Base-by-base conservation (phyloP, 2,329 filamentous ascomycete species). In the Aspergillus fumigatus region DNA sequence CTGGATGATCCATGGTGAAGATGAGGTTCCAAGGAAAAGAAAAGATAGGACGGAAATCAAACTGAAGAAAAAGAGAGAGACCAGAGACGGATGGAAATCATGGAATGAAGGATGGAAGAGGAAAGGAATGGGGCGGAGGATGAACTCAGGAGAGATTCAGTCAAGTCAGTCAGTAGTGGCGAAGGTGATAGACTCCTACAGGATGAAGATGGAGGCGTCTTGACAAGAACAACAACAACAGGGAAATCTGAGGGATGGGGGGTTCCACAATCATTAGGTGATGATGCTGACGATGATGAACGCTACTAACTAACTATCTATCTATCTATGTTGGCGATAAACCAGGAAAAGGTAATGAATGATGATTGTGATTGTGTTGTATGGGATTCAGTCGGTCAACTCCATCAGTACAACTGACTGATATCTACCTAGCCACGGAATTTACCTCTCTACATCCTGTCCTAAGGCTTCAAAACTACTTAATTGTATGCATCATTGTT, bases 1-100 rank as follows among this genome's bases (percentile, higher is more conserved):
- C 48, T 41, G 45, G 48, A 25, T 27, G 38, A 47, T 56, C 53
- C 59, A 63, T 62, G 54, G 57, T 52, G 51, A 19, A 47, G 11
- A 38, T 38, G 32, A 38, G 14, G 32, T n/a, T 38, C 6, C 29
- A 29, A 23, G 32, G 35, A 35, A 49, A 26, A 38, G 6, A 11
- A 35, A 21, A 21, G 43, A 32, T 14, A 21, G 48, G 29, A 41
- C 32, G 19, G 47, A 27, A 25, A 38, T 48, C 27, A 11, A 53
- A 51, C 53, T 45, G 50, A 17, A 49, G 27, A 26, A 29, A 55
- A 26, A 32, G 50, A 53, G 48, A 62, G 48, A 35, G 45, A 51
- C 38, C 38, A 51, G 55, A 53, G 23, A 17, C 26, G 56, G 52
- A 54, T 51, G 50, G 21, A 23, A 23, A 23, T 23, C 21, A 23